Percentiles rank a stretch among this genome's conserved stretches.
phyloP scores from a whole-genome alignment of 805 yeast genomes.

The Candida mattraensis region DNA sequence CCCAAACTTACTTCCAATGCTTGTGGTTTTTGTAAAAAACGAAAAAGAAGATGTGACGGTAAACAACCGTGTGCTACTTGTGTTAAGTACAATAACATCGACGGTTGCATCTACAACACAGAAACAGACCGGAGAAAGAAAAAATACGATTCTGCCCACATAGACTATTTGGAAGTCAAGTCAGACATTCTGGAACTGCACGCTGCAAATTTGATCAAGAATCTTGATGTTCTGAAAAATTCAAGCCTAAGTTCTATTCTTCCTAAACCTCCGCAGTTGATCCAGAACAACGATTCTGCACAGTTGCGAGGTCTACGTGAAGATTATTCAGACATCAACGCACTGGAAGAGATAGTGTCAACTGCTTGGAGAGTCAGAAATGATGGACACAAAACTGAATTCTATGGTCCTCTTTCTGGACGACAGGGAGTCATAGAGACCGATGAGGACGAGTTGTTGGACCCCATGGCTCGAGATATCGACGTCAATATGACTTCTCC shows the following conservation, averaged over 20 bases:
- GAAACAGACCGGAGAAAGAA: constrained; percentile 31
- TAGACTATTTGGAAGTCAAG: constrained; percentile 33
- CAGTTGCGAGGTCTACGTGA: constrained; percentile 4
- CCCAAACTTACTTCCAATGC: constrained; percentile 13
- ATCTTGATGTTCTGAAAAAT: constrained; percentile 19
- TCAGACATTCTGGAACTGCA: constrained; percentile 30
- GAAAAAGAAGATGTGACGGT: constrained; percentile 30
- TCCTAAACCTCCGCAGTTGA: constrained; percentile 18
- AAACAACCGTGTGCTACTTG: constrained; percentile 26
- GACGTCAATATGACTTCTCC: constrained; percentile 16
- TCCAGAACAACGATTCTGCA: constrained; percentile 10
- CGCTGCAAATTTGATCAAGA: constrained; percentile 26
- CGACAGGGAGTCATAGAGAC: constrained; percentile 27
- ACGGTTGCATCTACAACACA: constrained; percentile 24
- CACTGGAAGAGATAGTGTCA: constrained; percentile 34
- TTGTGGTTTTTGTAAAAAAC: constrained; percentile 12
- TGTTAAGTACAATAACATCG: constrained; percentile 18
- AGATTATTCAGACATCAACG: constrained; percentile 26
- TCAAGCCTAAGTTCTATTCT: constrained; percentile 8
- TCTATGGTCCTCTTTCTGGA: constrained; percentile 38
- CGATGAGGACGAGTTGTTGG: constrained; percentile 21
- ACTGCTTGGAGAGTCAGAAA: constrained; percentile 36
- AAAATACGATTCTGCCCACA: constrained; percentile 33
- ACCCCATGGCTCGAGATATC: constrained; percentile 1
- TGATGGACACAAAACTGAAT: constrained; percentile 31